A percentile compares a stretch with the other conserved stretches of the same genome.
phyloP scores from a whole-genome alignment of 75 land plant species.

The Cryptomeria japonica region DNA sequence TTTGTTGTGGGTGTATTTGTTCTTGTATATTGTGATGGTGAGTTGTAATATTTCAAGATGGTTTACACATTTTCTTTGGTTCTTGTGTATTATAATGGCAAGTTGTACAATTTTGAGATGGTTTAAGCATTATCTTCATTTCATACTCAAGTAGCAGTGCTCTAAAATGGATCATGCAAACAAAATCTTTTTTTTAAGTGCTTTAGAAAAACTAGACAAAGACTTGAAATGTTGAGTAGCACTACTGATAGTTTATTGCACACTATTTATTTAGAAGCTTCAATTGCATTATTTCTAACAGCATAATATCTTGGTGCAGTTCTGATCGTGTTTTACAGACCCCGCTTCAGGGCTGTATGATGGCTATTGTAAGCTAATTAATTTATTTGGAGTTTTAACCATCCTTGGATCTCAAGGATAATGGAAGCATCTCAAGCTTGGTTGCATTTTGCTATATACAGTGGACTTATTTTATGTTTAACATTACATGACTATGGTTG shows the following conservation, averaged over 20 bases:
- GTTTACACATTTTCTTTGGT: too few species aligned
- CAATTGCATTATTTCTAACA: not conserved
- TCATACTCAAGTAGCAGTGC: too few species aligned
- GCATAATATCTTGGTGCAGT: slow-evolving; percentile 30
- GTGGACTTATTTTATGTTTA: not conserved
- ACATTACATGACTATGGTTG: not conserved
- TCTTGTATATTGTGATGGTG: too few species aligned
- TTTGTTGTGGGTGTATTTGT: too few species aligned
- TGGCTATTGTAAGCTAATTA: slow-evolving; percentile 76
- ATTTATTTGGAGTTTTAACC: not conserved
- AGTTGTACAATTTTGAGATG: too few species aligned
- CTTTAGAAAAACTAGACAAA: not conserved
- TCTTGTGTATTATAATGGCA: too few species aligned
- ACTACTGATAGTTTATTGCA: too few species aligned
- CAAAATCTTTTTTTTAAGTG: not conserved
- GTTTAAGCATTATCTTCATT: too few species aligned
- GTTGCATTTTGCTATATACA: not conserved
- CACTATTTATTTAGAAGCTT: not conserved
- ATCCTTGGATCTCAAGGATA: too few species aligned
- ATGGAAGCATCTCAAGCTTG: not conserved
- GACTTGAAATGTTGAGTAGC: too few species aligned
- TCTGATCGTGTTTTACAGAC: slow-evolving; percentile 83
- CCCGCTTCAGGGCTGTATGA: slow-evolving; percentile 77
- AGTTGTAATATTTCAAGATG: too few species aligned
- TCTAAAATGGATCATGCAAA: too few species aligned